Conservation (phyloP, 2,329 filamentous ascomycete genomes). For the Pseudomassariella vexata region DNA sequence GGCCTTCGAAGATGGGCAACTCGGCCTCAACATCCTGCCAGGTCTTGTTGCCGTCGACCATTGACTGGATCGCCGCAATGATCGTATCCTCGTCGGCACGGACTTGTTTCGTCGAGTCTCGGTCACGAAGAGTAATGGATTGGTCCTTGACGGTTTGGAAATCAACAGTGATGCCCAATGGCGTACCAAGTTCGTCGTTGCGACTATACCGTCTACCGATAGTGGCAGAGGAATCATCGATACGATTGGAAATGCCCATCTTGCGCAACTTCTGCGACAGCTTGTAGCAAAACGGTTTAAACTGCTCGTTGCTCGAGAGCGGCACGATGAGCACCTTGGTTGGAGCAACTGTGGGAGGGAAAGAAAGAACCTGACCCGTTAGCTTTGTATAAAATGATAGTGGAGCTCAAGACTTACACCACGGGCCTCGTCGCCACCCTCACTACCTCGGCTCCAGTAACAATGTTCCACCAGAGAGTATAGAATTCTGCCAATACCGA, state of each 20-base stretch:
- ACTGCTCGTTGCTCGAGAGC: constrained; percentile 73
- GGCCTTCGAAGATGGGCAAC: constrained; percentile 78
- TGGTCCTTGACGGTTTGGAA: constrained; percentile 90
- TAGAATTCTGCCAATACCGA: constrained; percentile 91
- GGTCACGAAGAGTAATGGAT: constrained; percentile 81
- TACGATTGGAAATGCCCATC: constrained; percentile 72
- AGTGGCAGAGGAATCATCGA: constrained; percentile 85
- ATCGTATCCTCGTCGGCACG: constrained; percentile 78
- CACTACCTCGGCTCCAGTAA: constrained; percentile 77
- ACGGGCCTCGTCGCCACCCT: constrained; percentile 74
- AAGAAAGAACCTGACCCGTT: constrained; percentile 56
- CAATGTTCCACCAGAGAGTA: constrained; percentile 91
- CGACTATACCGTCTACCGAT: constrained; percentile 94
- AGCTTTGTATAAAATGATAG: constrained; percentile 3
- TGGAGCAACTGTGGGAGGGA: constrained; percentile 73
- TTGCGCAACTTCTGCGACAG: constrained; percentile 72
- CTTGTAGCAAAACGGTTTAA: constrained; percentile 69
- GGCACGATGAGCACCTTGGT: constrained; percentile 93
- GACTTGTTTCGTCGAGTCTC: constrained; percentile 87
- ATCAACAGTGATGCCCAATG: constrained; percentile 88
- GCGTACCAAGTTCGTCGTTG: constrained; percentile 93
- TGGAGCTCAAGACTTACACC: constrained; percentile 56
- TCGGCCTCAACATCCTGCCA: constrained; percentile 68
- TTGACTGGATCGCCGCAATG: constrained; percentile 56
- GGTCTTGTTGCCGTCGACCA: constrained; percentile 45